A percentile compares a stretch with the other conserved stretches of the same genome.
These are phyloP conservation scores for Lophiotrema nucula DNA, from an alignment of 495 filamentous ascomycete species.

Conservation along the genomic window DNA sequence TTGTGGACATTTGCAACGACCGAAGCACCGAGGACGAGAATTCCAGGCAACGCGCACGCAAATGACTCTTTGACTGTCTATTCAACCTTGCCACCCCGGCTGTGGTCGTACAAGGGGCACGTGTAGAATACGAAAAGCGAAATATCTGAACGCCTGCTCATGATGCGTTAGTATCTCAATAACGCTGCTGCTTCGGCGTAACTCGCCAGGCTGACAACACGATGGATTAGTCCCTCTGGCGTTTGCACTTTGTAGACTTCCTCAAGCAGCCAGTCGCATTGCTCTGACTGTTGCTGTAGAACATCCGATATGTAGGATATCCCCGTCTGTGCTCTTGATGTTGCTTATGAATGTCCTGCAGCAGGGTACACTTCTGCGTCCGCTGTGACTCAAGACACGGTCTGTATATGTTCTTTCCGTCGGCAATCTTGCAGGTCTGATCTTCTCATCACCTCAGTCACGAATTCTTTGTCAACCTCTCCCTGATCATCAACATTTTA, in stretches of 20 bases:
- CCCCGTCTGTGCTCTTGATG: slow-evolving; percentile 9
- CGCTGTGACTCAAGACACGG: background rate
- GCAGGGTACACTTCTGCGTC: no score
- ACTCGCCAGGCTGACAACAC: slow-evolving; percentile 4
- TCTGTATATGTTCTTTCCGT: background rate
- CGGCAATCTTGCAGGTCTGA: background rate
- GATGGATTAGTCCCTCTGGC: slow-evolving; percentile 15
- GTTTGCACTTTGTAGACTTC: background rate
- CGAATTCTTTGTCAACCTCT: slow-evolving; percentile 3
- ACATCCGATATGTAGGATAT: slow-evolving; percentile 20
- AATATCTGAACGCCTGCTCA: no score
- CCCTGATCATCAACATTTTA: no score
- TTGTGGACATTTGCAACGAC: background rate
- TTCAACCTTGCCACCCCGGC: background rate
- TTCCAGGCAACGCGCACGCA: background rate
- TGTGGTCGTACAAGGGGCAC: slow-evolving; percentile 2
- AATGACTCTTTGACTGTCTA: background rate
- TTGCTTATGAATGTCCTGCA: slow-evolving; percentile 25
- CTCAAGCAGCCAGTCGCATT: slow-evolving; percentile 3
- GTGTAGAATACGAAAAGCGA: background rate
- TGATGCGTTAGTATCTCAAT: no score
- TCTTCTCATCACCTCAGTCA: slow-evolving; percentile 5
- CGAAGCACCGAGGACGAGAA: slow-evolving; percentile 12
- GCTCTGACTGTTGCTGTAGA: background rate
- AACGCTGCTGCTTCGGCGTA: background rate